Evolutionary conservation across 768 basidiomycete species (phyloP).

Genomic region (Leucocoprinus birnbaumii): DNA sequence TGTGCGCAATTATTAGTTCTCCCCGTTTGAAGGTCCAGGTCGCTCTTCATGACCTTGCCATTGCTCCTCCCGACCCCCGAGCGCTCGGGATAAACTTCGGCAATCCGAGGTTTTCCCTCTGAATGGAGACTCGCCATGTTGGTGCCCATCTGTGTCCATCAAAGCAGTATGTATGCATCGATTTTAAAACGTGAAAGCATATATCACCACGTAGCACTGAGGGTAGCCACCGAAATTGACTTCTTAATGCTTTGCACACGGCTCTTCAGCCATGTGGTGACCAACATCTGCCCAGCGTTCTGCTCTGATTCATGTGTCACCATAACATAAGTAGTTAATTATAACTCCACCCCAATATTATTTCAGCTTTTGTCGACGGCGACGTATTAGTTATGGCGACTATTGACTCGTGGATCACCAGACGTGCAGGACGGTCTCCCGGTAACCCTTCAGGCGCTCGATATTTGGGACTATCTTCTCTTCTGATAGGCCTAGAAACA

Average conservation of each 20-base stretch:
- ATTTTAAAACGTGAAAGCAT: not conserved
- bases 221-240: not conserved
- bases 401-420: not conserved
- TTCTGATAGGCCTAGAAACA: not conserved
- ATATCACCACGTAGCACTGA: not conserved
- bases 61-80: no score
- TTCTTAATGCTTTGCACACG: not conserved
- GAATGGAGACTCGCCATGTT: not conserved
- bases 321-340: not conserved
- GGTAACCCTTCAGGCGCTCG: not conserved
- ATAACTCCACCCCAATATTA: not conserved
- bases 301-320: no score
- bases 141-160: not conserved
- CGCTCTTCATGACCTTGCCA: no score
- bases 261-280: no score
- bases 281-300: no score
- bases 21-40: not conserved
- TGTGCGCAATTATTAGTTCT: not conserved
- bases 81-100: constrained; percentile 26
- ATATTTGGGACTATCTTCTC: not conserved
- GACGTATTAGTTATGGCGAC: not conserved
- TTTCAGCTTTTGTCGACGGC: no score
- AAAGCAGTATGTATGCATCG: not conserved
- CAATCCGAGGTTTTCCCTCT: constrained; percentile 26
- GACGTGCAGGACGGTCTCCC: not conserved